These are phyloP conservation scores for Ustilago hordei DNA, from an alignment of 1,284 basidiomycete species.

Conservation along the genomic window DNA sequence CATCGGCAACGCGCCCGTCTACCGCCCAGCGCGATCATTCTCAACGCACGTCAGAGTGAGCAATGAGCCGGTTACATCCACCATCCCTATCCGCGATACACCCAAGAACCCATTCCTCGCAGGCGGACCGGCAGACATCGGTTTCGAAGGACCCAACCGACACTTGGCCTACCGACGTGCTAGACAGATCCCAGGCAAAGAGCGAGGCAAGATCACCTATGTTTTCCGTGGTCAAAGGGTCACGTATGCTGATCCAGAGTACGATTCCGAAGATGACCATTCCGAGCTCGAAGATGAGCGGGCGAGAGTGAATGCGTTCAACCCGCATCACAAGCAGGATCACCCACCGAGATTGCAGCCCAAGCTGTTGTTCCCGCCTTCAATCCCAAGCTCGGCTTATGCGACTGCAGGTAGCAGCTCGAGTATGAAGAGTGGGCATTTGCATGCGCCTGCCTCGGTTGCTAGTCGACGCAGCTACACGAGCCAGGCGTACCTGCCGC, in stretches of 20 bases:
- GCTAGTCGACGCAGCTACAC: slow-evolving; percentile 6
- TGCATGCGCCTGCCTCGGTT: background rate
- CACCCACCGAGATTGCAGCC: slow-evolving; percentile 47
- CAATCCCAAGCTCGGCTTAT: background rate
- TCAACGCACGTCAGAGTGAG: slow-evolving; percentile 27
- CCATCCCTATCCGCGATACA: slow-evolving; percentile 55
- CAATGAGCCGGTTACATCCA: slow-evolving; percentile 21
- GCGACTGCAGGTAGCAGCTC: background rate
- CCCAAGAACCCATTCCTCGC: slow-evolving; percentile 65
- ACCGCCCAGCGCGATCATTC: slow-evolving; percentile 31
- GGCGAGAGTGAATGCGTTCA: slow-evolving; percentile 29
- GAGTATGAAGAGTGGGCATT: background rate
- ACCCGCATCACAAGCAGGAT: slow-evolving; percentile 30
- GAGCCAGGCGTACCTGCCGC: background rate
- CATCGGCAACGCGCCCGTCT: background rate
- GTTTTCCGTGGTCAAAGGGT: slow-evolving; percentile 61
- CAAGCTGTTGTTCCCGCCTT: slow-evolving; percentile 42
- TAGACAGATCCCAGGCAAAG: slow-evolving; percentile 38
- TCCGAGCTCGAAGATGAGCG: slow-evolving; percentile 23
- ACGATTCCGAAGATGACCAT: slow-evolving; percentile 55
- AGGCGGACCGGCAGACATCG: slow-evolving; percentile 64
- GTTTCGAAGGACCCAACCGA: slow-evolving; percentile 53
- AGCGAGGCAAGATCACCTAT: slow-evolving; percentile 54
- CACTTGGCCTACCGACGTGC: slow-evolving; percentile 38
- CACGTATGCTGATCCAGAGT: slow-evolving; percentile 57